Evolutionary conservation across 2,329 filamentous ascomycete species (phyloP).

Genomic region (Penicillium expansum): DNA sequence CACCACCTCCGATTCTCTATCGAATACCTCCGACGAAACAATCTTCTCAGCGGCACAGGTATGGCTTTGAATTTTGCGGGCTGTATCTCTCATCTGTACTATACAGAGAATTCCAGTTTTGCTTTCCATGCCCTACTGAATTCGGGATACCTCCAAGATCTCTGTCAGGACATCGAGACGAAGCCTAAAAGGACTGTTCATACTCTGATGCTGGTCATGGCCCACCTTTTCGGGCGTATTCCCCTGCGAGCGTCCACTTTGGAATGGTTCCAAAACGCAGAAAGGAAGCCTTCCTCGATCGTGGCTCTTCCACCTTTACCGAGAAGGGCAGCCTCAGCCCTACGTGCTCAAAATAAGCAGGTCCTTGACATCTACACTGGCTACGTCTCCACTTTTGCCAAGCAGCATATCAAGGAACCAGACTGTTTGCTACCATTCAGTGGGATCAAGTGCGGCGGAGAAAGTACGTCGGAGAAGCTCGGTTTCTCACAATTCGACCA

Average conservation of each 20-base stretch:
- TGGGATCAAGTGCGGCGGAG: slow-evolving; percentile 32
- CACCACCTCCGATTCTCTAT: slow-evolving; percentile 79
- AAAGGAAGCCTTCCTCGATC: slow-evolving; percentile 60
- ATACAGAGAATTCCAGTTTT: slow-evolving; percentile 71
- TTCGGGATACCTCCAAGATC: slow-evolving; percentile 64
- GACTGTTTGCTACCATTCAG: slow-evolving; percentile 62
- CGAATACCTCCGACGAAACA: slow-evolving; percentile 70
- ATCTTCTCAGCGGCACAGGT: slow-evolving; percentile 61
- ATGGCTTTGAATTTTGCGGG: slow-evolving; percentile 70
- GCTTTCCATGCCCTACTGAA: slow-evolving; percentile 73
- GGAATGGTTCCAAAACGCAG: slow-evolving; percentile 38
- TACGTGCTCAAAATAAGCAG: slow-evolving; percentile 62
- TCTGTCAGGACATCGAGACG: slow-evolving; percentile 58
- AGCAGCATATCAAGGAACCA: slow-evolving; percentile 57
- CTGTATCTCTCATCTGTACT: slow-evolving; percentile 70
- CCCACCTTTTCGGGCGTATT: slow-evolving; percentile 65
- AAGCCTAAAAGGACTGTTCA: slow-evolving; percentile 52
- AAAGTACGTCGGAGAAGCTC: neutral
- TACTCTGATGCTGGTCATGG: slow-evolving; percentile 66
- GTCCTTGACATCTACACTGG: slow-evolving; percentile 64
- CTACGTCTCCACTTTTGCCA: slow-evolving; percentile 68
- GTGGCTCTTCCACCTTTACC: slow-evolving; percentile 66
- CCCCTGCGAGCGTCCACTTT: slow-evolving; percentile 47
- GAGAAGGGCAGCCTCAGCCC: slow-evolving; percentile 52
- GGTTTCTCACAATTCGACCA: neutral